Evolutionary conservation across 805 yeast species (phyloP), one percentile per base, ranked within the genome.

Genomic region (Hanseniaspora occidentalis): DNA sequence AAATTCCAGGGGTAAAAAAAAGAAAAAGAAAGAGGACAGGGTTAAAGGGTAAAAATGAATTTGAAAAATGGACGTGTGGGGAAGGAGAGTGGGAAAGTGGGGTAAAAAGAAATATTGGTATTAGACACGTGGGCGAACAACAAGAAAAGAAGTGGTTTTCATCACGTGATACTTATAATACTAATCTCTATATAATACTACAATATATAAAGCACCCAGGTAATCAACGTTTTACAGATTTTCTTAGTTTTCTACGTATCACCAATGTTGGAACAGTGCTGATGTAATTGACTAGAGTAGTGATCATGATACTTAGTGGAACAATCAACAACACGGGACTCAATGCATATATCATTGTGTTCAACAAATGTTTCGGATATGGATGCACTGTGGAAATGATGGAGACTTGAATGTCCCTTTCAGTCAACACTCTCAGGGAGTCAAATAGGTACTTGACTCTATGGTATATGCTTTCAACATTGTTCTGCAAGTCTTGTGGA

Each of bases 251-350:
- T 43, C 55, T 51, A 17, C 63, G 50, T 9, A 58, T 51, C 21
- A 57, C 56, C 14, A 58, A 43, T 6, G 55, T 56, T 13, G 63
- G 63, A 23, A 58, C 53, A 4, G 56, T 50, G 37, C 60, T 55
- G 3, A 58, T 57, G 42, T 51, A 58, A 40, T 56, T 56, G 37
- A 54, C 59, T 29, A 58, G 44, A 6, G 51, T 47, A 5, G 55
- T 29, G 18, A 29, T 36, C 8, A 41, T 31, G 3, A 41, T 27
- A 11, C 40, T 41, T 37, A 37, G 29, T 11, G 37, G 35, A 10
- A 41, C 43, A 14, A 41, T 25, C 16, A 41, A 24, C 31, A 41
- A 34, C 16, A 21, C 27, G 2, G 43, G 43, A 24, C 35, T 25
- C 2, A 37, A 35, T 18, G 43, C 40, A 22, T 41, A 34, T 11